phyloP scores from a whole-genome alignment of 495 filamentous ascomycete species.

The Penicillium silybi region DNA sequence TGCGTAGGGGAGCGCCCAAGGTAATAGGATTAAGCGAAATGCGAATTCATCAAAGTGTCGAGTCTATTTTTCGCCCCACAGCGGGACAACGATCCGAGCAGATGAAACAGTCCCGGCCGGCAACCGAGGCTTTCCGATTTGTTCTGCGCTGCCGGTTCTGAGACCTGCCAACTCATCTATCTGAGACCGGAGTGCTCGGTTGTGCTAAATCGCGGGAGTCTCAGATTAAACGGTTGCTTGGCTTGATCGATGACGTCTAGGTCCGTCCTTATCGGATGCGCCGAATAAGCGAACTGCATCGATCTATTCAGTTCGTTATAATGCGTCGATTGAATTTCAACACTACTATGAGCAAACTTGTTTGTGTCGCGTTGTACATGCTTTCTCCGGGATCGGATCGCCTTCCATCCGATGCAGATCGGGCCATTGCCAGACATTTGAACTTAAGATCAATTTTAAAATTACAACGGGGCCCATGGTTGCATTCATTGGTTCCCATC shows the following conservation, averaged over 20 bases:
- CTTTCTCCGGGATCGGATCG: too few relatives aligned
- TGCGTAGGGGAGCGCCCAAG: not conserved
- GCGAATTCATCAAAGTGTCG: not conserved
- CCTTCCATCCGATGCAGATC: not conserved
- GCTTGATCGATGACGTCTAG: slow-evolving; percentile 12
- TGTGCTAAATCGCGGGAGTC: slow-evolving; percentile 19
- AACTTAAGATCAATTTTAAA: not conserved
- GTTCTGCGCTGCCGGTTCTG: slow-evolving; percentile 4
- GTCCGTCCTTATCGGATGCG: not conserved
- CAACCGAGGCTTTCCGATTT: slow-evolving; percentile 32
- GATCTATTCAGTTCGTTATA: too few relatives aligned
- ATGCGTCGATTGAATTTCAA: too few relatives aligned
- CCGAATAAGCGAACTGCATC: not conserved
- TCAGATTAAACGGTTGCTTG: slow-evolving; percentile 18
- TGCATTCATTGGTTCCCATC: not conserved
- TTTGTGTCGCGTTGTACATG: too few relatives aligned
- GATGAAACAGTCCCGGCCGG: slow-evolving; percentile 20
- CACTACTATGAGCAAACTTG: too few relatives aligned
- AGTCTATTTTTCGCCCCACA: slow-evolving; percentile 25
- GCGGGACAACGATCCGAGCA: slow-evolving; percentile 25
- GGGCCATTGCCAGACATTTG: not conserved
- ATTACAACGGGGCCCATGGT: not conserved
- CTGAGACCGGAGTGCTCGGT: slow-evolving; percentile 25
- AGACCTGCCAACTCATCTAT: slow-evolving; percentile 12
- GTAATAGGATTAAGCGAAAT: not conserved